A percentile compares a stretch with the other conserved stretches of the same genome.
Evolutionary conservation across 768 basidiomycete species (phyloP).

Genomic region (Psilocybe azurescens): DNA sequence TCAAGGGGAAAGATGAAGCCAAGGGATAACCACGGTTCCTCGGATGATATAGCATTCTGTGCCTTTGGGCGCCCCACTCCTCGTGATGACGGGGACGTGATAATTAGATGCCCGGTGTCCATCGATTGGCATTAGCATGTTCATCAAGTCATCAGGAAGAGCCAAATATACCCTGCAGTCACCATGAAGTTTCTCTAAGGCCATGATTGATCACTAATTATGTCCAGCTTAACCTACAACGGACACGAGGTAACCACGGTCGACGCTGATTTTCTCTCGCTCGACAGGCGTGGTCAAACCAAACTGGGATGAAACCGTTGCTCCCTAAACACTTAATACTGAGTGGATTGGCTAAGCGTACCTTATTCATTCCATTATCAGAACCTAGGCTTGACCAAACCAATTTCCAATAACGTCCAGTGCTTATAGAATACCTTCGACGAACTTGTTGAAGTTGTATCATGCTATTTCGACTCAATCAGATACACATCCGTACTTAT

Average conservation of each 20-base stretch:
- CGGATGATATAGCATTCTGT: conserved; percentile 21
- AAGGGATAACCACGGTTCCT: conserved; percentile 5
- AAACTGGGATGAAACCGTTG: not conserved
- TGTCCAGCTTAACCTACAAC: conserved; percentile 10
- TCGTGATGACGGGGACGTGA: conserved; percentile 16
- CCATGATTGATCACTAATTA: conserved; percentile 19
- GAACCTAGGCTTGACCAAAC: no score
- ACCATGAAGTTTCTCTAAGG: not conserved
- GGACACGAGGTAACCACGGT: conserved; percentile 17
- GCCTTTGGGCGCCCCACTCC: conserved; percentile 11
- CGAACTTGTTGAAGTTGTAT: no score
- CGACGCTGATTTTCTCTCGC: conserved; percentile 12
- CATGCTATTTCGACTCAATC: not conserved
- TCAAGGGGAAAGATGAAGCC: conserved; percentile 7
- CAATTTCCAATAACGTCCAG: not conserved
- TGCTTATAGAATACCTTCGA: no score
- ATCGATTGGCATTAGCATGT: conserved; percentile 14
- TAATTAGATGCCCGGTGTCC: conserved; percentile 16
- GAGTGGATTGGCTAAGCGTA: no score
- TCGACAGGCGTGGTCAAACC: conserved; percentile 11
- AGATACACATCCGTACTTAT: not conserved
- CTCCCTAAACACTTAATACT: not conserved
- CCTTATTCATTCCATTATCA: no score
- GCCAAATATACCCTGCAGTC: not conserved
- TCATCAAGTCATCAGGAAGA: conserved; percentile 23